Evolutionary conservation across 2,329 filamentous ascomycete genomes (phyloP).

Genomic region (Fusarium heterosporum): DNA sequence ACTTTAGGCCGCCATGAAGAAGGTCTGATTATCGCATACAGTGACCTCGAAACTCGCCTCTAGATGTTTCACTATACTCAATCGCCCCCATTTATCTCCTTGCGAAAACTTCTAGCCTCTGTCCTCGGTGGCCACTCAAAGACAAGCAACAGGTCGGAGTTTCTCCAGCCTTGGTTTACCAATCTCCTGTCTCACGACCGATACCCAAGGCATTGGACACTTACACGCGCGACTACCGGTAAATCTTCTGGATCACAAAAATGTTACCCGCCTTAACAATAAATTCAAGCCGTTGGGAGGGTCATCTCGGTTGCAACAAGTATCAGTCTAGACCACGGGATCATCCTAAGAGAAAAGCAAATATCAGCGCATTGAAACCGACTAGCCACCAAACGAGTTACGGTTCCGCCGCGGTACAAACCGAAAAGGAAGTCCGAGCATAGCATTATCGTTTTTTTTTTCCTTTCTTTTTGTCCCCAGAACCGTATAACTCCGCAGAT

Average conservation of each 20-base stretch:
- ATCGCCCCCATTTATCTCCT: background rate
- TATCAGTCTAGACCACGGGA: constrained; percentile 21
- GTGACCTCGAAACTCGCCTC: background rate
- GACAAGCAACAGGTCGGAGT: background rate
- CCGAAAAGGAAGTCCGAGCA: constrained; percentile 22
- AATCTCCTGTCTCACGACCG: background rate
- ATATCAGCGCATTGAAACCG: constrained; percentile 29
- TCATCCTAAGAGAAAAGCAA: constrained; percentile 12
- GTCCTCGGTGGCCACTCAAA: background rate
- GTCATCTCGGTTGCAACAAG: constrained; percentile 5
- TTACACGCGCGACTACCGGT: constrained; percentile 34
- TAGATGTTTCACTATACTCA: background rate
- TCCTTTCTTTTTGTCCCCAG: constrained; percentile 12
- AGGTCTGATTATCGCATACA: background rate
- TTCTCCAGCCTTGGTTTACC: background rate
- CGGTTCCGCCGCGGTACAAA: constrained; percentile 1
- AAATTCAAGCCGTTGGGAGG: constrained; percentile 9
- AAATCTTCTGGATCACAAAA: constrained; percentile 13
- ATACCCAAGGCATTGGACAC: background rate
- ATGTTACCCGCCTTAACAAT: constrained; percentile 38
- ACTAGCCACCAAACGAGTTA: constrained; percentile 19
- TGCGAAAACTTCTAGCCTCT: background rate
- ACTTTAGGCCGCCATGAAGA: background rate
- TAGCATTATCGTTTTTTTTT: background rate
- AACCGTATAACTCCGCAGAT: constrained; percentile 25